Conservation (phyloP, 2,329 filamentous ascomycete genomes). For the Diaporthe vaccinii region DNA sequence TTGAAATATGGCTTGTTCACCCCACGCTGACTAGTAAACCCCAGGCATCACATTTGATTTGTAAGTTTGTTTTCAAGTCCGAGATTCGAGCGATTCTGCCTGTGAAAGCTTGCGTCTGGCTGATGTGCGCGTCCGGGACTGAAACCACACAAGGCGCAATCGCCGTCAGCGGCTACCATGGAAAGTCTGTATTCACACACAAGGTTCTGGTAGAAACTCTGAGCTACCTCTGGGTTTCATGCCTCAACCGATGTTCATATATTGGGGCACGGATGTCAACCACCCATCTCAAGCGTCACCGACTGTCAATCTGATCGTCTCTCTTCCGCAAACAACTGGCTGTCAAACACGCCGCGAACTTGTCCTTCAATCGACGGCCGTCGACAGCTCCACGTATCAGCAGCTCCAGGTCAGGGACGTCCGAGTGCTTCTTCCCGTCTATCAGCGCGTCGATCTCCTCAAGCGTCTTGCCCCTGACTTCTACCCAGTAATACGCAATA, state of each 20-base stretch:
- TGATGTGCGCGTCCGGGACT: not conserved
- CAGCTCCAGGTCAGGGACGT: constrained; percentile 37
- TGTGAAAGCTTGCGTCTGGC: not conserved
- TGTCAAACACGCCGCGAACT: constrained; percentile 1
- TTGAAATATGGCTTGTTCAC: not conserved
- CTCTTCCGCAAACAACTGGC: not conserved
- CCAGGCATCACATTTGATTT: not conserved
- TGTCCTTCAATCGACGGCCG: constrained; percentile 22
- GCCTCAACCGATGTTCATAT: not conserved
- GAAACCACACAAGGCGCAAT: not conserved
- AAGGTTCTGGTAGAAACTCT: not conserved
- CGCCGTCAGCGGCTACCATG: not conserved
- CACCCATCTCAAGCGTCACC: not conserved
- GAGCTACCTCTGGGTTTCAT: not conserved
- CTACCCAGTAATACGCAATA: constrained; percentile 43
- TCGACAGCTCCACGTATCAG: constrained; percentile 20
- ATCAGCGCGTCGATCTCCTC: constrained; percentile 45
- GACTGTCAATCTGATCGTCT: not conserved
- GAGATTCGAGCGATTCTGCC: not conserved
- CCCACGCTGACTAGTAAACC: not conserved
- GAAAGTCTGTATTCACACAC: not conserved
- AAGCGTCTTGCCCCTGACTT: constrained; percentile 43
- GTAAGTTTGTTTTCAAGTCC: not conserved
- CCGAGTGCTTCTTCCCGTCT: constrained; percentile 39
- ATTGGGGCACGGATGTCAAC: not conserved